Evolutionary conservation across 208 protist species (phyloP).

Genomic region (Balamuthia mandrillaris): DNA sequence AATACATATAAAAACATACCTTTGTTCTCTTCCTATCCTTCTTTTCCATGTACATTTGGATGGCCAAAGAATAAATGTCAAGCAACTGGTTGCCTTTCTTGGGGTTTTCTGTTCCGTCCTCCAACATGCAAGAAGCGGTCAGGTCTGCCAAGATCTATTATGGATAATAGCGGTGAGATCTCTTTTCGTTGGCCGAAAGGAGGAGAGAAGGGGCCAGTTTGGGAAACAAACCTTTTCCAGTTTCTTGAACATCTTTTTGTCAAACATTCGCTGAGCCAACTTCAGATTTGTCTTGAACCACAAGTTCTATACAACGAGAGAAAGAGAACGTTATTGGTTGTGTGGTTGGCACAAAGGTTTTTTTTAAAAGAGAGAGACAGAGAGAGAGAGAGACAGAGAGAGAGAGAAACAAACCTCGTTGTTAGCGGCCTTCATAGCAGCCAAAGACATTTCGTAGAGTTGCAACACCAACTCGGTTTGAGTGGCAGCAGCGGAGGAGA

Average conservation of each 20-base stretch:
- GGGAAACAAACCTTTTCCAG: constrained; percentile 50
- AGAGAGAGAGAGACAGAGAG: too few species aligned
- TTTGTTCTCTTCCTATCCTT: constrained; percentile 75
- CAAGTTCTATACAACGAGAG: constrained; percentile 60
- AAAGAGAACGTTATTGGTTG: background rate
- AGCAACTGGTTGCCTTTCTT: constrained; percentile 77
- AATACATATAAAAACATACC: too few species aligned
- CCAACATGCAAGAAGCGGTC: constrained; percentile 70
- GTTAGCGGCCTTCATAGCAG: constrained; percentile 49
- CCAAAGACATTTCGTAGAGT: constrained; percentile 49
- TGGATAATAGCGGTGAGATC: constrained; percentile 6
- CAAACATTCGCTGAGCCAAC: constrained; percentile 73
- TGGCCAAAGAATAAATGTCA: constrained; percentile 81
- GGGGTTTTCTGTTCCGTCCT: constrained; percentile 66
- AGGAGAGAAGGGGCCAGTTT: background rate
- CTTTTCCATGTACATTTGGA: constrained; percentile 79
- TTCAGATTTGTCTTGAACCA: constrained; percentile 89
- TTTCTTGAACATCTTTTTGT: constrained; percentile 59
- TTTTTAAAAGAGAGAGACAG: background rate
- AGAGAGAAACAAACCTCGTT: constrained; percentile 50
- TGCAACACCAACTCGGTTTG: constrained; percentile 34
- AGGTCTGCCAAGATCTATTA: constrained; percentile 75
- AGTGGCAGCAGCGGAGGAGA: constrained; percentile 59
- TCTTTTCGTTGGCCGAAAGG: background rate
- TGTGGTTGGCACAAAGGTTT: background rate